Conservation (phyloP, 2,329 filamentous ascomycete species). For the Cylindrodendrum hubeiense region DNA sequence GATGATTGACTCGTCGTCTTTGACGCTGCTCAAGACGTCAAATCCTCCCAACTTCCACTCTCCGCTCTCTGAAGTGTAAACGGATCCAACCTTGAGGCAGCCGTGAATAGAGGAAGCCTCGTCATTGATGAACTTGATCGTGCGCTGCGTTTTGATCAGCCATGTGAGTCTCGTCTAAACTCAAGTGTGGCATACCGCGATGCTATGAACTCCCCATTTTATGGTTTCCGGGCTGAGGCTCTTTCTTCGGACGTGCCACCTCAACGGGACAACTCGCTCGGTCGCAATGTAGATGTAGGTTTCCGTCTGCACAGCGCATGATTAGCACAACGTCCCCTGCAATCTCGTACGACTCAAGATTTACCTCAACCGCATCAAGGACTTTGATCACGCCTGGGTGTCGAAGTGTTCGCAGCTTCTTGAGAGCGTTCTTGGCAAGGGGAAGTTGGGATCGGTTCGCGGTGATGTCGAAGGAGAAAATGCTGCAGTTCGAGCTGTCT, state of each 20-base stretch:
- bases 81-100: conserved; percentile 83
- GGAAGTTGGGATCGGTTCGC: conserved; percentile 85
- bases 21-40: conserved; percentile 92
- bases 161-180: background rate
- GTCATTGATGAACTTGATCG: conserved; percentile 94
- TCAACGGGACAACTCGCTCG: conserved; percentile 86
- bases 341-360: conserved; percentile 5
- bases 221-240: conserved; percentile 91
- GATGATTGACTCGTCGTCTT: conserved; percentile 94
- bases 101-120: conserved; percentile 94
- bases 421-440: conserved; percentile 91
- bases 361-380: conserved; percentile 90
- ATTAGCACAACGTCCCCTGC: conserved; percentile 37
- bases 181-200: conserved; percentile 71
- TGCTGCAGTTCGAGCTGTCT: conserved; percentile 93
- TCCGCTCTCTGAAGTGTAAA: conserved; percentile 95
- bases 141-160: conserved; percentile 70
- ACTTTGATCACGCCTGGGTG: conserved; percentile 97
- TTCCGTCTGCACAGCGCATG: conserved; percentile 75
- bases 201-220: conserved; percentile 93
- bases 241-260: conserved; percentile 91
- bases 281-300: conserved; percentile 96
- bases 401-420: conserved; percentile 91
- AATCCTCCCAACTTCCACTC: conserved; percentile 98
- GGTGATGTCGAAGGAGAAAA: conserved; percentile 93